A percentile compares a stretch with the other conserved stretches of the same genome.
phyloP scores from a whole-genome alignment of 176 grass and related monocot genomes.

The Aechmea fasciata region DNA sequence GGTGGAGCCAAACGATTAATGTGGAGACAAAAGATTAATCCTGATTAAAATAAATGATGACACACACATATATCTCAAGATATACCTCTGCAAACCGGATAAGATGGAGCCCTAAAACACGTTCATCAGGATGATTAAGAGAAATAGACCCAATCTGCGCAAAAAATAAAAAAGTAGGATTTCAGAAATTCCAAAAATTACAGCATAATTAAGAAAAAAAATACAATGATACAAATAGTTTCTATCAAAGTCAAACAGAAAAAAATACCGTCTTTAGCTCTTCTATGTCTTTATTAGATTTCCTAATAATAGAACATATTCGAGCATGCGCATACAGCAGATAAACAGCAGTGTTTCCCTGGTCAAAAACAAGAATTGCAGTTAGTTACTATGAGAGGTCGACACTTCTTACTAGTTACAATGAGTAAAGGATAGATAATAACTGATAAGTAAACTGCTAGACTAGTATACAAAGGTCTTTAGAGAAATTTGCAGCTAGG shows the following conservation, averaged over 20 bases:
- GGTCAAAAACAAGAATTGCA: slow-evolving; percentile 25
- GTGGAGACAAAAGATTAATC: no score
- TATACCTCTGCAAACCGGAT: slow-evolving; percentile 85
- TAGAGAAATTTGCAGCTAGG: no score
- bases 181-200: neutral
- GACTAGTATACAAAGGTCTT: no score
- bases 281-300: slow-evolving; percentile 72
- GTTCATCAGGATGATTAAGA: slow-evolving; percentile 66
- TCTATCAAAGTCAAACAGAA: slow-evolving; percentile 14
- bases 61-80: neutral
- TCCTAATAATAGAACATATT: slow-evolving; percentile 93
- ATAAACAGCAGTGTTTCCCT: slow-evolving; percentile 97
- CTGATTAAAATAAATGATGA: neutral
- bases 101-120: slow-evolving; percentile 67
- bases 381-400: neutral
- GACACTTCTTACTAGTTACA: neutral
- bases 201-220: no score
- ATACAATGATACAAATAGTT: neutral
- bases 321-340: slow-evolving; percentile 90
- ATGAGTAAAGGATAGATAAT: no score
- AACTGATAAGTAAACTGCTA: no score
- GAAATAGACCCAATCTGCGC: slow-evolving; percentile 53
- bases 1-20: no score
- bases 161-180: slow-evolving; percentile 14
- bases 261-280: slow-evolving; percentile 56